Percentiles rank a stretch among this genome's conserved stretches.
Conservation (phyloP, 78 protist genomes). For the Dictyostelium citrinum region DNA sequence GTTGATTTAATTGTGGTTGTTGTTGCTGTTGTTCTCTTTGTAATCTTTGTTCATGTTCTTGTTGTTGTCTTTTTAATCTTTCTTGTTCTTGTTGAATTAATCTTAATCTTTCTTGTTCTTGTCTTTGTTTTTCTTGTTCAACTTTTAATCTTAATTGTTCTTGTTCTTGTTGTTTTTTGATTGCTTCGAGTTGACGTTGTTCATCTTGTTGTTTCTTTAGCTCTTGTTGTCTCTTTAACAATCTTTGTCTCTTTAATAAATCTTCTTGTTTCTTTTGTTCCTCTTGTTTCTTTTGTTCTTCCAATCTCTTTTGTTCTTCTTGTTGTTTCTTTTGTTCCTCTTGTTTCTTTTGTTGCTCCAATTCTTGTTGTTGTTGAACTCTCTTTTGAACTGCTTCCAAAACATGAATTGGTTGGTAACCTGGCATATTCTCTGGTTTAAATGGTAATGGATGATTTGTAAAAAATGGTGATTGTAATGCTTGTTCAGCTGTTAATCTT, state of each 20-base stretch:
- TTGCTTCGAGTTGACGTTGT: not conserved
- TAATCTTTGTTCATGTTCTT: not conserved
- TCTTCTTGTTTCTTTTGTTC: constrained; percentile 27
- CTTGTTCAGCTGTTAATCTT: constrained; percentile 67
- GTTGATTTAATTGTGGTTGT: not conserved
- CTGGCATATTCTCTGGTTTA: constrained; percentile 70
- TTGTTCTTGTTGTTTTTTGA: constrained; percentile 17
- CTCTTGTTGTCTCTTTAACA: not conserved
- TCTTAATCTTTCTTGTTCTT: not conserved
- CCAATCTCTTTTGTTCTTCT: not conserved
- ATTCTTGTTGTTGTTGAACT: constrained; percentile 37
- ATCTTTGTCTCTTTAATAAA: not conserved
- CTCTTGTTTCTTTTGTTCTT: constrained; percentile 2
- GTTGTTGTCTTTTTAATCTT: not conserved
- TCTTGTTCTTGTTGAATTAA: constrained; percentile 7
- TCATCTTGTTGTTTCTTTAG: constrained; percentile 21
- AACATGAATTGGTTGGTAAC: constrained; percentile 67
- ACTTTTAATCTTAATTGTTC: not conserved
- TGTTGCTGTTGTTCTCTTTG: constrained; percentile 10
- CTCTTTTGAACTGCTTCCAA: constrained; percentile 73
- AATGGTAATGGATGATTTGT: constrained; percentile 59
- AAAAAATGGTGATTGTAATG: constrained; percentile 54
- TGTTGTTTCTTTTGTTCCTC: constrained; percentile 2
- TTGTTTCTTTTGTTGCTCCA: not conserved
- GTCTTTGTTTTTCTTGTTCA: not conserved